These are phyloP conservation scores for Tetrapisispora pingtungensis DNA, from an alignment of 805 yeast species.

Conservation along the genomic window DNA sequence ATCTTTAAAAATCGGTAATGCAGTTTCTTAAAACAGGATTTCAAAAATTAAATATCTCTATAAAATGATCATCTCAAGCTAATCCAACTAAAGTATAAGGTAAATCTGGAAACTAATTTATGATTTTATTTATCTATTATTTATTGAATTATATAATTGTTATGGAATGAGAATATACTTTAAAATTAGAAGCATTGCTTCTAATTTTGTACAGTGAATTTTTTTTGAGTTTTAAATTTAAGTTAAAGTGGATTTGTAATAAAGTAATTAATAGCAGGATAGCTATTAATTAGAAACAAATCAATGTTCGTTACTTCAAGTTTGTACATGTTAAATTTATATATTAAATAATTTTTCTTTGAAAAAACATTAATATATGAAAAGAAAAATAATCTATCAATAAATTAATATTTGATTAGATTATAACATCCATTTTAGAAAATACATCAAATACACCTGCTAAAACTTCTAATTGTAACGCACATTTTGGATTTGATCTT, in stretches of 20 bases:
- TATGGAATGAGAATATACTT: not conserved
- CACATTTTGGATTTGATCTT: slow-evolving; percentile 32
- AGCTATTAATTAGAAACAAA: too few species aligned
- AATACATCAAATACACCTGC: slow-evolving; percentile 90
- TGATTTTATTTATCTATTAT: not conserved
- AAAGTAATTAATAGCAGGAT: too few species aligned
- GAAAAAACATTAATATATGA: not conserved
- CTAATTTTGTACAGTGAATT: not conserved
- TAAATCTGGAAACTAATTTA: not conserved
- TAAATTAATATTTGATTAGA: slow-evolving; percentile 31
- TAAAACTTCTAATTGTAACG: slow-evolving; percentile 71
- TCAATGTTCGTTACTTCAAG: too few species aligned
- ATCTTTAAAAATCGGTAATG: too few species aligned
- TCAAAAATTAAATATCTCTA: too few species aligned
- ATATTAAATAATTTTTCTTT: too few species aligned
- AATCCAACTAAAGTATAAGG: too few species aligned
- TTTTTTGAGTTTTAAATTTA: not conserved
- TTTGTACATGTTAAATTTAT: too few species aligned
- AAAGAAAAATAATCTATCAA: not conserved
- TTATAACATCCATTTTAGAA: slow-evolving; percentile 82
- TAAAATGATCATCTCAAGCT: too few species aligned
- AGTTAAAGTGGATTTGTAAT: too few species aligned
- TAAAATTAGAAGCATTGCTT: not conserved
- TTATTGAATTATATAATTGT: not conserved
- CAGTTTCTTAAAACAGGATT: too few species aligned